These are phyloP conservation scores for Entophlyctis luteolus DNA, from an alignment of 192 early-diverging fungal species.

Conservation along the genomic window DNA sequence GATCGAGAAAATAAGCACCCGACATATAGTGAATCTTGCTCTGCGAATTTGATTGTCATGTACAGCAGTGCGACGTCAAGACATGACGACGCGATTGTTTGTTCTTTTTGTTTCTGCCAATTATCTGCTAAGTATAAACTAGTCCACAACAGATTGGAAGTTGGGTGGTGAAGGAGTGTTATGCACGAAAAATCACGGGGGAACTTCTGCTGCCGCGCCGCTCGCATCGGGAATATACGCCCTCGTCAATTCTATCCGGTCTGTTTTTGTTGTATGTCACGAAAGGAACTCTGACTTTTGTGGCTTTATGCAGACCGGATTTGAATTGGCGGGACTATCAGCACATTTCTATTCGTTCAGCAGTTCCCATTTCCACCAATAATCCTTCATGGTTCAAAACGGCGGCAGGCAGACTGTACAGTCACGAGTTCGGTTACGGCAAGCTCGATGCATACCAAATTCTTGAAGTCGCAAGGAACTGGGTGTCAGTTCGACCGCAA, in stretches of 20 bases:
- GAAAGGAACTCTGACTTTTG: background rate
- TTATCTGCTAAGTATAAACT: background rate
- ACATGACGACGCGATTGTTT: constrained; percentile 66
- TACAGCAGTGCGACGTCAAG: constrained; percentile 69
- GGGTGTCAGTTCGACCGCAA: constrained; percentile 63
- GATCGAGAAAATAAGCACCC: constrained; percentile 74
- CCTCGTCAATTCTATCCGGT: constrained; percentile 66
- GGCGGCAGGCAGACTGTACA: constrained; percentile 70
- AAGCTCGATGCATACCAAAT: constrained; percentile 78
- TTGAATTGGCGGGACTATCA: constrained; percentile 93
- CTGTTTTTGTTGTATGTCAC: background rate
- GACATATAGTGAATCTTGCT: constrained; percentile 80
- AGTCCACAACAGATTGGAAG: constrained; percentile 84
- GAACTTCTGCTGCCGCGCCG: constrained; percentile 94
- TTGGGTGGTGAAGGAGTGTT: constrained; percentile 25
- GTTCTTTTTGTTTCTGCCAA: constrained; percentile 4
- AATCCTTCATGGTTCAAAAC: constrained; percentile 74
- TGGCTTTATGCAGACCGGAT: constrained; percentile 72
- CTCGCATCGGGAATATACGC: constrained; percentile 87
- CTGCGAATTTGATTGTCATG: constrained; percentile 81
- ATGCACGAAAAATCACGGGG: constrained; percentile 80
- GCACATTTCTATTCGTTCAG: constrained; percentile 74
- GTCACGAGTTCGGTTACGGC: constrained; percentile 93
- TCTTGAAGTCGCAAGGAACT: constrained; percentile 72
- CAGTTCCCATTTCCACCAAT: constrained; percentile 62